phyloP scores from a whole-genome alignment of 2,329 filamentous ascomycete species.

The Diaporthe batatas region DNA sequence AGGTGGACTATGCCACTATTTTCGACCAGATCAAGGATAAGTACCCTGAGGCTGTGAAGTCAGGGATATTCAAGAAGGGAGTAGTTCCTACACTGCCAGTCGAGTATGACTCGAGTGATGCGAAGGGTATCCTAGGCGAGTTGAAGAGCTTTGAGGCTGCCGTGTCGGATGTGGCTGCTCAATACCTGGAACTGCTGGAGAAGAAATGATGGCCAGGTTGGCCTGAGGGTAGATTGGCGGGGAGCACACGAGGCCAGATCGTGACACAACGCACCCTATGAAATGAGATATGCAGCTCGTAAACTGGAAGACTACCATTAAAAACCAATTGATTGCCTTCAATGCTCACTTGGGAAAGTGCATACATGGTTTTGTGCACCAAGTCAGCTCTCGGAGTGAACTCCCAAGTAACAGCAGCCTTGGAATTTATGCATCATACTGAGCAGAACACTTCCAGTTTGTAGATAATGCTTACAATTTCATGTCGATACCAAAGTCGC shows the following conservation, averaged over 20 bases:
- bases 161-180: conserved; percentile 27
- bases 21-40: conserved; percentile 45
- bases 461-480: no score
- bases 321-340: no score
- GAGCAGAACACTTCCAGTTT: no score
- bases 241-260: neutral
- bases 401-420: neutral
- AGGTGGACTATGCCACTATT: conserved; percentile 43
- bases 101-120: conserved; percentile 38
- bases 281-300: no score
- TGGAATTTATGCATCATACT: neutral
- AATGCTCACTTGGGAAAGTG: no score
- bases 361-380: no score
- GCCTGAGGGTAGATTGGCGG: neutral
- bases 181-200: conserved; percentile 35
- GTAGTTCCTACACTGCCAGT: conserved; percentile 39
- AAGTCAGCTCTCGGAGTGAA: no score
- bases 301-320: no score
- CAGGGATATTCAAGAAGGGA: conserved; percentile 46
- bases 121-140: conserved; percentile 18
- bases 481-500: no score
- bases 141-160: conserved; percentile 34
- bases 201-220: neutral
- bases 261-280: no score
- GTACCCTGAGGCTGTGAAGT: conserved; percentile 46